A percentile compares a stretch with the other conserved stretches of the same genome.
Conservation (phyloP, 2,329 filamentous ascomycete genomes). For the Beauveria varroae region DNA sequence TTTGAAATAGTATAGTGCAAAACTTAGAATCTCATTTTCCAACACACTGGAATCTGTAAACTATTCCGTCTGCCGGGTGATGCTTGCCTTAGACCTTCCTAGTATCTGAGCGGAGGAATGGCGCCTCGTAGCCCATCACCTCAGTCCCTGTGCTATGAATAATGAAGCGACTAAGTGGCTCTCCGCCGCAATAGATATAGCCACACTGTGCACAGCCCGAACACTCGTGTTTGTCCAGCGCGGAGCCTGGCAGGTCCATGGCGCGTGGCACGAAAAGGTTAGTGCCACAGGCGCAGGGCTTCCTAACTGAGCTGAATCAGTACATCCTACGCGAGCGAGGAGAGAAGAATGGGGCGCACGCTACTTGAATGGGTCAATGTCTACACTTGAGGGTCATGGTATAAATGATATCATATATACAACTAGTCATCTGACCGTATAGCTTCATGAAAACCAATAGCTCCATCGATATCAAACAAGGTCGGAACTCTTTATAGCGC, state of each 20-base stretch:
- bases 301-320: constrained; percentile 12
- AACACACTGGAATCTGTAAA: neutral
- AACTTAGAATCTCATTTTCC: too few relatives aligned
- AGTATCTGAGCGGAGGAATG: constrained; percentile 24
- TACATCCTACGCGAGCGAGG: too few relatives aligned
- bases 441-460: neutral
- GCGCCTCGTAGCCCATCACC: constrained; percentile 25
- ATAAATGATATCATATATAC: neutral
- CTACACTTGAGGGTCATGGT: neutral
- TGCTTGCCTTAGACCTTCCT: constrained; percentile 7
- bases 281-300: constrained; percentile 24
- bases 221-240: constrained; percentile 19
- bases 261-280: constrained; percentile 10
- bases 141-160: constrained; percentile 20
- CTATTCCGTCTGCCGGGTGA: neutral
- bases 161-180: constrained; percentile 26
- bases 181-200: constrained; percentile 28
- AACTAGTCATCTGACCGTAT: neutral
- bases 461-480: neutral
- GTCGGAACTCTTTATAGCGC: neutral
- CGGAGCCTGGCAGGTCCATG: constrained; percentile 23
- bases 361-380: neutral
- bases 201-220: constrained; percentile 25
- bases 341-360: too few relatives aligned
- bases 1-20: too few relatives aligned